A percentile compares a stretch with the other conserved stretches of the same genome.
Conservation (phyloP, 768 basidiomycete species). For the Phallus indusiatus region DNA sequence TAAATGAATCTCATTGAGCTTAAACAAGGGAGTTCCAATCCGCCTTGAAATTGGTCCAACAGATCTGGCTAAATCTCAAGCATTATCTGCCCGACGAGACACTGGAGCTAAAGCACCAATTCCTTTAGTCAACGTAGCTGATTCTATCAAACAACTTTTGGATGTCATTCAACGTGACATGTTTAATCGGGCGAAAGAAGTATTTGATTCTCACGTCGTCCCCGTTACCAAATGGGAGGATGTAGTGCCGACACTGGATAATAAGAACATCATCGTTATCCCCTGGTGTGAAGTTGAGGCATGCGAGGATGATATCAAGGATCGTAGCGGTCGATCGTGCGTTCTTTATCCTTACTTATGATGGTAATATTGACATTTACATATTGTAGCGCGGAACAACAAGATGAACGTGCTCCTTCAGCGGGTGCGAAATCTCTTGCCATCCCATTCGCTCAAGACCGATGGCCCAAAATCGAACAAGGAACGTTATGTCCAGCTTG, state of each 20-base stretch:
- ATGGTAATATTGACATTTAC: neutral
- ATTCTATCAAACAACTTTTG: constrained; percentile 54
- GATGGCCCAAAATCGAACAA: constrained; percentile 68
- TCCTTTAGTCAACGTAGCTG: constrained; percentile 37
- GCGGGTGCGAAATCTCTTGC: constrained; percentile 95
- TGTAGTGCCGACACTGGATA: constrained; percentile 83
- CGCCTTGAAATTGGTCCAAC: constrained; percentile 96
- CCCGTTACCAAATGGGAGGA: constrained; percentile 84
- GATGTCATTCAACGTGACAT: constrained; percentile 85
- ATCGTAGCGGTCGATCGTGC: constrained; percentile 78
- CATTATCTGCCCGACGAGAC: constrained; percentile 75
- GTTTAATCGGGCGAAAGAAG: constrained; percentile 67
- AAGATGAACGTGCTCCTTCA: constrained; percentile 92
- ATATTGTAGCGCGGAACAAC: constrained; percentile 59
- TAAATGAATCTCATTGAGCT: neutral
- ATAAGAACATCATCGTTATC: constrained; percentile 77
- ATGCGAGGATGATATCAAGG: constrained; percentile 98
- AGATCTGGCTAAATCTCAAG: constrained; percentile 77
- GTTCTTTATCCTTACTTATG: constrained; percentile 20
- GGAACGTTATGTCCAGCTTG: constrained; percentile 90
- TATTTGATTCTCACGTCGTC: constrained; percentile 63
- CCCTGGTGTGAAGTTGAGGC: constrained; percentile 93
- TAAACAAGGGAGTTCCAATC: constrained; percentile 78
- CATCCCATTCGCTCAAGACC: constrained; percentile 90
- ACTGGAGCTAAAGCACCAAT: constrained; percentile 53